Percentiles rank a stretch among this genome's conserved stretches.
Evolutionary conservation across 116 monocot species (phyloP).

Genomic region (Cymodocea nodosa): DNA sequence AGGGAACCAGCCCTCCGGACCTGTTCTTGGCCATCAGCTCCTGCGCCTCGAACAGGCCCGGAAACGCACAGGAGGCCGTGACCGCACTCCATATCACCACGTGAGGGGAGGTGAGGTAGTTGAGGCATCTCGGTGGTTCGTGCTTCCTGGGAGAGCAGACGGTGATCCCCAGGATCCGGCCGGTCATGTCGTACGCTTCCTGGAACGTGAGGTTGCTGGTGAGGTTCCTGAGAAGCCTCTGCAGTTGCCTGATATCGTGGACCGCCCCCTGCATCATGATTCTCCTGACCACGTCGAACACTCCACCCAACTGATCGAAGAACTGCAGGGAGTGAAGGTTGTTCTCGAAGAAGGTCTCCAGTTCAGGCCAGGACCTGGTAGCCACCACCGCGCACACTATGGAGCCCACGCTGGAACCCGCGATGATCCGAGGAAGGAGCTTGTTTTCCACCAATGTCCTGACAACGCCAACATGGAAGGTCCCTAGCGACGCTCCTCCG

Average conservation of each 20-base stretch:
- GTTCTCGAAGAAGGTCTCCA: slow-evolving; percentile 61
- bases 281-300: slow-evolving; percentile 60
- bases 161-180: slow-evolving; percentile 76
- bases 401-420: slow-evolving; percentile 91
- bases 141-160: slow-evolving; percentile 93
- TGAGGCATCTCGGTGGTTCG: slow-evolving; percentile 87
- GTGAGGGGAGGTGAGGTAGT: slow-evolving; percentile 94
- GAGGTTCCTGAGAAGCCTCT: slow-evolving; percentile 56
- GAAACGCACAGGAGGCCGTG: slow-evolving; percentile 62
- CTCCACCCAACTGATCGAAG: slow-evolving; percentile 89
- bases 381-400: slow-evolving; percentile 27
- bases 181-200: slow-evolving; percentile 94
- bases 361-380: slow-evolving; percentile 86
- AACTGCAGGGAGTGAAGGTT: slow-evolving; percentile 49
- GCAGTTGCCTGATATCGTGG: slow-evolving; percentile 82
- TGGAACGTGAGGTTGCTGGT: slow-evolving; percentile 95
- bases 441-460: slow-evolving; percentile 76
- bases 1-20: slow-evolving; percentile 74
- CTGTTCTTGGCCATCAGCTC: slow-evolving; percentile 94
- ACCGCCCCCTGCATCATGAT: slow-evolving; percentile 65
- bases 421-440: slow-evolving; percentile 48
- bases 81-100: slow-evolving; percentile 98
- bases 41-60: slow-evolving; percentile 92
- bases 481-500: slow-evolving; percentile 84
- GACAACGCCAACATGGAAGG: slow-evolving; percentile 92